A percentile compares a stretch with the other conserved stretches of the same genome.
Evolutionary conservation across 2,329 filamentous ascomycete species (phyloP).

Genomic region (Xylaria sp.): DNA sequence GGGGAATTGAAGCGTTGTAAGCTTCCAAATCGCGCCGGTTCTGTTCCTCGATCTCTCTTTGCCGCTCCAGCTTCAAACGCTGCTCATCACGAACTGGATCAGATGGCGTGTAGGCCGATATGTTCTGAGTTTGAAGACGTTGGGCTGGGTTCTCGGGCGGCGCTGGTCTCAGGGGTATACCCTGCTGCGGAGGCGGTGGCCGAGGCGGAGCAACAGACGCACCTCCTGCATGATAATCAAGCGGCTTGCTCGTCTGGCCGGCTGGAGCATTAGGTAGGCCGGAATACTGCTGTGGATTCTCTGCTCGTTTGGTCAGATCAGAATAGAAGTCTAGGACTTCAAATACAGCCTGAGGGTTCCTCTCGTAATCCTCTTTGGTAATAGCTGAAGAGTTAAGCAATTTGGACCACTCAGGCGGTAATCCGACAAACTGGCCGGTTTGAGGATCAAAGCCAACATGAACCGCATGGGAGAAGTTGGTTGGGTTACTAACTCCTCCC

Average conservation of each 20-base stretch:
- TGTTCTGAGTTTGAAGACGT: conserved; percentile 52
- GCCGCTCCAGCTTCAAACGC: conserved; percentile 55
- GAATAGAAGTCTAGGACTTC: conserved; percentile 83
- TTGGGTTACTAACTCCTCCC: conserved; percentile 97
- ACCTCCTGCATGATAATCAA: conserved; percentile 50
- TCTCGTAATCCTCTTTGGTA: conserved; percentile 97
- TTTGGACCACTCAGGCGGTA: conserved; percentile 96
- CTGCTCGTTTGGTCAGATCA: conserved; percentile 69
- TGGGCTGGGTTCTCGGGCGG: conserved; percentile 42
- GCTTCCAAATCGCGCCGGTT: conserved; percentile 72
- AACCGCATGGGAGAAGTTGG: conserved; percentile 94
- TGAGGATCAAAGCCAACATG: conserved; percentile 96
- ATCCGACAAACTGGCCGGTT: conserved; percentile 88
- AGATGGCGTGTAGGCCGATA: conserved; percentile 48
- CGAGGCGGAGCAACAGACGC: conserved; percentile 63
- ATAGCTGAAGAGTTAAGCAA: conserved; percentile 93
- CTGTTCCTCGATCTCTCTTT: conserved; percentile 58
- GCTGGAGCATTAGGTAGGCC: conserved; percentile 58
- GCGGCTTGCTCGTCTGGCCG: conserved; percentile 56
- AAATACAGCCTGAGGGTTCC: conserved; percentile 82
- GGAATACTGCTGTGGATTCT: conserved; percentile 64
- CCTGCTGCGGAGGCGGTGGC: conserved; percentile 53
- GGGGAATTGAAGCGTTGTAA: conserved; percentile 84
- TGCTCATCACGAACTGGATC: conserved; percentile 51
- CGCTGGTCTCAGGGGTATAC: conserved; percentile 40